A percentile compares a stretch with the other conserved stretches of the same genome.
phyloP scores from a whole-genome alignment of 768 basidiomycete genomes.

The Lactarius evosmus region DNA sequence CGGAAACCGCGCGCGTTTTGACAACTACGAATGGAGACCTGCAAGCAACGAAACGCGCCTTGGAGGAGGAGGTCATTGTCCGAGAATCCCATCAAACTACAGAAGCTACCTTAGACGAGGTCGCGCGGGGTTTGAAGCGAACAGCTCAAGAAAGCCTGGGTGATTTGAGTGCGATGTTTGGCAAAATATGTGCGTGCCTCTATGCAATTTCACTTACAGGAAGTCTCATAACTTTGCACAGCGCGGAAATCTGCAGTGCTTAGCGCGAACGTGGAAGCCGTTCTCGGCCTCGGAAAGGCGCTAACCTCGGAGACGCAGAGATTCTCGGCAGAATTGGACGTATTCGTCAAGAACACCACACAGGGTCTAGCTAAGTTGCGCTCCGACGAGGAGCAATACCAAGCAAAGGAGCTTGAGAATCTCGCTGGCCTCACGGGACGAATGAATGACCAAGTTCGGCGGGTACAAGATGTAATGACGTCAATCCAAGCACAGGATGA shows the following conservation, averaged over 20 bases:
- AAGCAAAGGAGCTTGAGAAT: conserved; percentile 53
- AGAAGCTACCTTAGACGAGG: conserved; percentile 64
- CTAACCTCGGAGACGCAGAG: conserved; percentile 52
- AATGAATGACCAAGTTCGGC: conserved; percentile 56
- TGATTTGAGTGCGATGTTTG: conserved; percentile 70
- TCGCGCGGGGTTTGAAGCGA: conserved; percentile 66
- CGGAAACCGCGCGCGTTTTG: conserved; percentile 51
- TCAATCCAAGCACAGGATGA: conserved; percentile 56
- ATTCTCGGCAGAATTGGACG: conserved; percentile 57
- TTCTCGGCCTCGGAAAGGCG: conserved; percentile 57
- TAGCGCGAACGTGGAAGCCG: conserved; percentile 60
- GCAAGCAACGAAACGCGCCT: conserved; percentile 49
- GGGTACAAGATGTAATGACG: conserved; percentile 49
- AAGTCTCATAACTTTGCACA: conserved; percentile 35
- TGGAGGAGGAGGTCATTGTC: conserved; percentile 79
- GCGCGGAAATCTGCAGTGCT: conserved; percentile 72
- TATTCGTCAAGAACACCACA: conserved; percentile 55
- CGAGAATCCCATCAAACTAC: conserved; percentile 74
- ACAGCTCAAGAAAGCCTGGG: conserved; percentile 63
- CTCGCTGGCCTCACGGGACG: conserved; percentile 49
- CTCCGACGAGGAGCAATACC: conserved; percentile 53
- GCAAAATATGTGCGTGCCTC: conserved; percentile 68
- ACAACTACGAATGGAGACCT: conserved; percentile 56
- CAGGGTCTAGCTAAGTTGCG: conserved; percentile 54
- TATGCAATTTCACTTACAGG: neutral